Evolutionary conservation across 352 stramenopile species (phyloP), one percentile per base, ranked within the genome.

Genomic region (Aphanomyces cochlioides): DNA sequence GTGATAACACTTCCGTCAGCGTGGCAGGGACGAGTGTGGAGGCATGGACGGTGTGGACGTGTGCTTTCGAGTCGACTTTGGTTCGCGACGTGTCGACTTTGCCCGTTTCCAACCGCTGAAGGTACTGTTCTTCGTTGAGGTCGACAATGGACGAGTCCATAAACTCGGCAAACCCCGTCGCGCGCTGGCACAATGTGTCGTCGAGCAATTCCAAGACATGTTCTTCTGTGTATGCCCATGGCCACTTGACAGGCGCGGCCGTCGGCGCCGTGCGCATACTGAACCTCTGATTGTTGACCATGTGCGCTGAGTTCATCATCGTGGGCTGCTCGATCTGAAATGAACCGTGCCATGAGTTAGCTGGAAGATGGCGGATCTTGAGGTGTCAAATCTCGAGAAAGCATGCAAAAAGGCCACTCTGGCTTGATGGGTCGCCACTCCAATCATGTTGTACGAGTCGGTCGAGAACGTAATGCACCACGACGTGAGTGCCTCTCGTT

Each of bases 91-190:
- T 63, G 37, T 13, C 13, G 34, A 37, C 15, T 12, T 47, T 69
- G 19, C 63, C 63, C 10, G 28, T 58, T 37, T 59, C 37, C 10
- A 69, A 10, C 5, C 63, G 41, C 50, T 69, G 21, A 13, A 69
- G 47, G 21, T 69, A 47, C 40, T 58, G 19, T n/a, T 50, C 63
- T 8, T 57, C 63, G 45, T 69, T 69, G 19, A 58, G 12, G 21
- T 37, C 37, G 4, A 7, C 13, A n/a, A 69, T 69, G 7, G 63
- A 38, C 3, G 6, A n/a, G 3, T 63, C 37, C 63, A 69, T 69
- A 41, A 43, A 59, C 6, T 34, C 28, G 10, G 21, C 28, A 12
- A 69, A 41, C 47, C n/a, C 21, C 8, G 17, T 10, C 13, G 37
- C 63, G 47, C 63, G 63, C 3, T 47, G 63, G 28, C 47, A 65